phyloP scores from a whole-genome alignment of 495 filamentous ascomycete genomes.

The Oleoguttula mirabilis region DNA sequence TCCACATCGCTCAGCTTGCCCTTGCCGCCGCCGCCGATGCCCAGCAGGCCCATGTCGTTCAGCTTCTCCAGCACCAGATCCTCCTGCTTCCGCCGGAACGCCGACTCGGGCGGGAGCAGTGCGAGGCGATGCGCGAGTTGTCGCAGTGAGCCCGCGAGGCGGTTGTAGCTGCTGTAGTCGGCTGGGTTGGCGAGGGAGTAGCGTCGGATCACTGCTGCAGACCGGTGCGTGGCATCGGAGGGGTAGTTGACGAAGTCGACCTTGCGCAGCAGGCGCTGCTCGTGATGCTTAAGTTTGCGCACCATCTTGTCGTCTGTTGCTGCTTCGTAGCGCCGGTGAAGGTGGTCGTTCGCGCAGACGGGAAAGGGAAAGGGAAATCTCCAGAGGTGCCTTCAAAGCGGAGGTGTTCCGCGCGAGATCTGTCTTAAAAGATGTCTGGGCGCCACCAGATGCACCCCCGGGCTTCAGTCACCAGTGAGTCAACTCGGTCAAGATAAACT shows the following conservation, averaged over 20 bases:
- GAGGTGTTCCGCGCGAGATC: too few species aligned
- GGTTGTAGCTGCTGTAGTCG: constrained; percentile 84
- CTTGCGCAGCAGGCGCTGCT: constrained; percentile 78
- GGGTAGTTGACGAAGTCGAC: constrained; percentile 93
- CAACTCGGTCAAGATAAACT: too few species aligned
- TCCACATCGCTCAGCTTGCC: constrained; percentile 72
- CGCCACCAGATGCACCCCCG: too few species aligned
- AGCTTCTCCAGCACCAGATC: constrained; percentile 76
- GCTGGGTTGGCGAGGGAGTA: constrained; percentile 79
- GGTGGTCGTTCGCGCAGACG: too few species aligned
- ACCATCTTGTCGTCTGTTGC: constrained; percentile 54
- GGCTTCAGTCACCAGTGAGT: too few species aligned
- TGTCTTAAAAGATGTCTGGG: too few species aligned
- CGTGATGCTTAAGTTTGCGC: constrained; percentile 85
- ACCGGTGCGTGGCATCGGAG: constrained; percentile 73
- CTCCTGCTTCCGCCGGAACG: constrained; percentile 69
- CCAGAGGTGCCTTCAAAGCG: too few species aligned
- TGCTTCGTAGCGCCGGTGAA: too few species aligned
- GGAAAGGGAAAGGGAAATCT: too few species aligned
- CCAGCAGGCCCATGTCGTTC: constrained; percentile 75
- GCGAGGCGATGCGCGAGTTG: constrained; percentile 80
- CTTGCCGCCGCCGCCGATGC: constrained; percentile 32
- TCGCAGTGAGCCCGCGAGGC: constrained; percentile 68
- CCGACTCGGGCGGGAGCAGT: constrained; percentile 60
- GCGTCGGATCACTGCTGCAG: constrained; percentile 62